Conservation (phyloP, 352 stramenopile genomes). For the Globisporangium lucens region DNA sequence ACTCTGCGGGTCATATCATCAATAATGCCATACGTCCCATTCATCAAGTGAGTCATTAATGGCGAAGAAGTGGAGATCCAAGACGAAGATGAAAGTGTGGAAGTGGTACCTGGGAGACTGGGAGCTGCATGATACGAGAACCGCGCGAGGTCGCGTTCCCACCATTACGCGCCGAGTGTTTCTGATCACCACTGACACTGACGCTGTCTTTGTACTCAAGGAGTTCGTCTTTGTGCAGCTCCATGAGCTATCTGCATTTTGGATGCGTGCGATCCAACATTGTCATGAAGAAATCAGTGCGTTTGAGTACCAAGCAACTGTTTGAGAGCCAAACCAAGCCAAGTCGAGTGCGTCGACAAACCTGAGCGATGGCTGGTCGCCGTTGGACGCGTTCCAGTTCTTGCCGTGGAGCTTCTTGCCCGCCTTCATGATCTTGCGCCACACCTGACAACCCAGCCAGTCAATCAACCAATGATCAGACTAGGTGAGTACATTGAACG, state of each 20-base stretch:
- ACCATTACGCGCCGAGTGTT: neutral
- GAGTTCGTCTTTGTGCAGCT: constrained; percentile 70
- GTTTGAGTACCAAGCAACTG: neutral
- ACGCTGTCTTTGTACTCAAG: constrained; percentile 46
- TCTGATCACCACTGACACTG: constrained; percentile 14
- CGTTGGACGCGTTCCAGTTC: constrained; percentile 40
- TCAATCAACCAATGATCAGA: neutral
- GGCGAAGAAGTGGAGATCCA: no score
- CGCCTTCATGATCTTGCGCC: constrained; percentile 59
- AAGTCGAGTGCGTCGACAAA: constrained; percentile 5
- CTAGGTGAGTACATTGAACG: neutral
- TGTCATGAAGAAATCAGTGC: neutral
- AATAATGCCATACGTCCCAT: neutral
- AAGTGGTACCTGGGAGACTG: constrained; percentile 9
- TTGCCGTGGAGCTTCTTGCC: constrained; percentile 61
- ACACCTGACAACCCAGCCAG: constrained; percentile 34
- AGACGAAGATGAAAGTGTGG: no score
- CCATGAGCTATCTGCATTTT: constrained; percentile 50
- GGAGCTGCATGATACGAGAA: constrained; percentile 20
- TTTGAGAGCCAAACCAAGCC: neutral
- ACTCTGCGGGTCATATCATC: neutral
- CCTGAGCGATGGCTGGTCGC: constrained; percentile 42
- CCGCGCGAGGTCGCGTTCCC: neutral
- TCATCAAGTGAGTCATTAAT: neutral
- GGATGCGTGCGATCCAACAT: neutral